phyloP scores from a whole-genome alignment of 2,329 filamentous ascomycete genomes.

The Herpotrichia juniperi region DNA sequence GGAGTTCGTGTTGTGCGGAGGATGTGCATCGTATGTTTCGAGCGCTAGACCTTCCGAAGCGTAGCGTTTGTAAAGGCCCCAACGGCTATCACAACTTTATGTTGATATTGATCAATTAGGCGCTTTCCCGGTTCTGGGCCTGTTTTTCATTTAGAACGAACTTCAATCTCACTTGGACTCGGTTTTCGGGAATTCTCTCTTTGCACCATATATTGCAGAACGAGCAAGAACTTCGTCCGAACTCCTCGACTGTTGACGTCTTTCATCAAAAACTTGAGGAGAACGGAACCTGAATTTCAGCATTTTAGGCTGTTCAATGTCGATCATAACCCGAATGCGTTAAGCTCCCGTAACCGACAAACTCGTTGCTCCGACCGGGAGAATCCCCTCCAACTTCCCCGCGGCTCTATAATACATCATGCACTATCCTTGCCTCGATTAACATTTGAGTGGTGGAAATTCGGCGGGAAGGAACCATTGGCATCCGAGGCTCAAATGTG shows the following conservation, averaged over 20 bases:
- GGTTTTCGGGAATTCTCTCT: no score
- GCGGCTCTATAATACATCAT: no score
- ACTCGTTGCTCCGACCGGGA: conserved; percentile 6
- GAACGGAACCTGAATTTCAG: conserved; percentile 1
- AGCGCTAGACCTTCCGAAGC: not conserved
- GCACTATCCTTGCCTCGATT: conserved; percentile 20
- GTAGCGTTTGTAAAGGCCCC: not conserved
- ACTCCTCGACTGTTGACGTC: not conserved
- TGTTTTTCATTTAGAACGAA: not conserved
- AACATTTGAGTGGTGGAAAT: conserved; percentile 6
- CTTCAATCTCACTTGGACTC: not conserved
- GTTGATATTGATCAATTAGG: not conserved
- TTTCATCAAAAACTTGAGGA: not conserved
- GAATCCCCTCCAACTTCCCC: conserved; percentile 12
- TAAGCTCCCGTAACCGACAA: conserved; percentile 15
- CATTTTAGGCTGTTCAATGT: conserved; percentile 36
- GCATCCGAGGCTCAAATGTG: conserved; percentile 2
- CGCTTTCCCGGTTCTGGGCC: not conserved
- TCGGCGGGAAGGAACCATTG: conserved; percentile 20
- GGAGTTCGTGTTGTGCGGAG: not conserved
- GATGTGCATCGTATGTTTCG: not conserved
- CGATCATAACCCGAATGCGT: conserved; percentile 17
- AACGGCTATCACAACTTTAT: not conserved
- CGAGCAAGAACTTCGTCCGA: not conserved
- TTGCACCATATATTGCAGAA: not conserved